Conservation (phyloP, 106 monocot genomes). For the Cymbidium sinense region DNA sequence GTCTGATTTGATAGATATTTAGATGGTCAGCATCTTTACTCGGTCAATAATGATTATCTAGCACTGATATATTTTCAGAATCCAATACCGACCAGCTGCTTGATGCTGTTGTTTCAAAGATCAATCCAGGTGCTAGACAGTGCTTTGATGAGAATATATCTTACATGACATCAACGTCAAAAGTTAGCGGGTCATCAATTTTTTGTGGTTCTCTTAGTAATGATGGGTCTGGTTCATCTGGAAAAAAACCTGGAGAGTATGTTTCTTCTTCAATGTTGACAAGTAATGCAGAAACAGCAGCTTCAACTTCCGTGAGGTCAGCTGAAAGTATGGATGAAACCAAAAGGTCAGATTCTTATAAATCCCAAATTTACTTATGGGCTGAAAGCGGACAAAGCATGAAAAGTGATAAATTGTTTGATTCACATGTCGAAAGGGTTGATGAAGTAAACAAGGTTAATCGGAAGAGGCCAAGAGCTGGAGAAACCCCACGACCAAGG, state of each 20-base stretch:
- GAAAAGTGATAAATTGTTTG: conserved; percentile 29
- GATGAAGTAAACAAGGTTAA: conserved; percentile 51
- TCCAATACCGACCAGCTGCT: conserved; percentile 46
- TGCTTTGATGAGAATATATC: conserved; percentile 4
- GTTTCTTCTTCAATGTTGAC: conserved; percentile 12
- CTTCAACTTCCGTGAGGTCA: conserved; percentile 23
- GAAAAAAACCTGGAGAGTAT: neutral
- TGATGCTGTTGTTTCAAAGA: conserved; percentile 7
- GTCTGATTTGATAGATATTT: conserved; percentile 17
- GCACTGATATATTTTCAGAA: conserved; percentile 33
- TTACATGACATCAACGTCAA: neutral
- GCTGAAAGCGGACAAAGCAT: conserved; percentile 44
- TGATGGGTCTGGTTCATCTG: conserved; percentile 6
- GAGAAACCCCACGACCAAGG: conserved; percentile 75
- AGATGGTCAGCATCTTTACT: conserved; percentile 17
- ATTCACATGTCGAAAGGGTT: conserved; percentile 13
- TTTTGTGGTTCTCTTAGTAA: conserved; percentile 4
- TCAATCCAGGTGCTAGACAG: neutral
- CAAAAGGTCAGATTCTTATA: conserved; percentile 27
- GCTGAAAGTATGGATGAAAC: conserved; percentile 28
- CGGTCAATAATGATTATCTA: conserved; percentile 24
- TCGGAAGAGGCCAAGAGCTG: conserved; percentile 65
- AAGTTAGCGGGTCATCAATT: neutral
- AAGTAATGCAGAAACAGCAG: conserved; percentile 20
- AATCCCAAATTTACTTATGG: conserved; percentile 68